phyloP scores from a whole-genome alignment of 2,329 filamentous ascomycete genomes.

The Fusarium sp. region DNA sequence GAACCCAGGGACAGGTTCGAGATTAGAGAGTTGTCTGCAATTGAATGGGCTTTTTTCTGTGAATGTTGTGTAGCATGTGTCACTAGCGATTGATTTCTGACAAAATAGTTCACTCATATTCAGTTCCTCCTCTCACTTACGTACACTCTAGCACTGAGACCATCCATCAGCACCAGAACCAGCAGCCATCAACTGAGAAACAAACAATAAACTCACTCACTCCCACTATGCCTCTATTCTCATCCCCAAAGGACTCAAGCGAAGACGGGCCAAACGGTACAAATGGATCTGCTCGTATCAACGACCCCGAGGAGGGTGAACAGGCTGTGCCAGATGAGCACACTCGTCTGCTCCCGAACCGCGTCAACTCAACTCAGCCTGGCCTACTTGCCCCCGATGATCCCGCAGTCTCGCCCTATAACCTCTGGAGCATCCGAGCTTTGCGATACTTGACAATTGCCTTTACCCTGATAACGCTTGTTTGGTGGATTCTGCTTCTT shows the following conservation, averaged over 20 bases:
- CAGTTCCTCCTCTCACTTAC: neutral
- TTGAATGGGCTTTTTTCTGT: neutral
- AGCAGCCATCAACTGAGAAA: neutral
- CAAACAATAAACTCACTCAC: neutral
- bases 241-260: slow-evolving; percentile 39
- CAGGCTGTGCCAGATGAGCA: slow-evolving; percentile 59
- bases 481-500: slow-evolving; percentile 95
- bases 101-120: neutral
- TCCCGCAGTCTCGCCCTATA: slow-evolving; percentile 83
- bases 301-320: slow-evolving; percentile 40
- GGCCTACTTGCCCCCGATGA: slow-evolving; percentile 55
- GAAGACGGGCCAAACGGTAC: slow-evolving; percentile 27
- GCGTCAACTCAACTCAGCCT: slow-evolving; percentile 61
- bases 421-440: slow-evolving; percentile 88
- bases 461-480: slow-evolving; percentile 78
- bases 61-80: slow-evolving; percentile 8
- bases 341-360: slow-evolving; percentile 75
- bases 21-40: neutral
- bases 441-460: slow-evolving; percentile 81
- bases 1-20: slow-evolving; percentile 11
- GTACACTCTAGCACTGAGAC: neutral
- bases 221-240: slow-evolving; percentile 49
- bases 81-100: slow-evolving; percentile 1
- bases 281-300: slow-evolving; percentile 7
- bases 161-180: neutral